These are phyloP conservation scores for Apiospora kogelbergensis DNA, from an alignment of 2,329 filamentous ascomycete species.

Conservation along the genomic window DNA sequence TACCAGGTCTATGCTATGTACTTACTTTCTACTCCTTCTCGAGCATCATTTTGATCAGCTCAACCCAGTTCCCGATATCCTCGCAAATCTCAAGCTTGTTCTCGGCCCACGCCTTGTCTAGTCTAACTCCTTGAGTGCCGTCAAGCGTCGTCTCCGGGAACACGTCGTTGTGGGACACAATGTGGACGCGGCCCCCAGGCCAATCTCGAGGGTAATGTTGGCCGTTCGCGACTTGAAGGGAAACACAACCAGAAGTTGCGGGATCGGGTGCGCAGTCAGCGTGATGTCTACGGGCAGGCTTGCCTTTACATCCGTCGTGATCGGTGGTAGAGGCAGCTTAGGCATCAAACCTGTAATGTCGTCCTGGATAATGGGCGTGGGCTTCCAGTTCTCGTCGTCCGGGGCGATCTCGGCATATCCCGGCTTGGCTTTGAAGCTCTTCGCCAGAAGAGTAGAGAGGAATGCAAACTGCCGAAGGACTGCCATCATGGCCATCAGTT, in stretches of 20 bases:
- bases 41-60: conserved; percentile 26
- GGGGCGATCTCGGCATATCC: conserved; percentile 20
- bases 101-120: conserved; percentile 43
- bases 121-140: conserved; percentile 24
- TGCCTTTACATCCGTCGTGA: conserved; percentile 9
- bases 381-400: conserved; percentile 18
- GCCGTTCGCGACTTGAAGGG: conserved; percentile 49
- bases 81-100: conserved; percentile 49
- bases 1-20: neutral
- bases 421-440: conserved; percentile 51
- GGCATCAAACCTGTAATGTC: conserved; percentile 24
- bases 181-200: conserved; percentile 58
- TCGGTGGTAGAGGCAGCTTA: conserved; percentile 19
- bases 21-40: conserved; percentile 17
- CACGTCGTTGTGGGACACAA: conserved; percentile 57
- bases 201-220: conserved; percentile 58
- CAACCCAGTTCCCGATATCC: conserved; percentile 50
- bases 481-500: conserved; percentile 73
- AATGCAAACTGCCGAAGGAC: conserved; percentile 74
- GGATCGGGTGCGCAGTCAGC: conserved; percentile 49
- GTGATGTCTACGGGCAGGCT: conserved; percentile 50
- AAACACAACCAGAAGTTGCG: conserved; percentile 53
- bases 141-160: conserved; percentile 11
- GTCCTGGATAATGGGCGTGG: conserved; percentile 21
- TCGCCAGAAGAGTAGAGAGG: conserved; percentile 62